Base-by-base conservation (phyloP, 805 yeast species). In the Tetrapisispora fleetii region DNA sequence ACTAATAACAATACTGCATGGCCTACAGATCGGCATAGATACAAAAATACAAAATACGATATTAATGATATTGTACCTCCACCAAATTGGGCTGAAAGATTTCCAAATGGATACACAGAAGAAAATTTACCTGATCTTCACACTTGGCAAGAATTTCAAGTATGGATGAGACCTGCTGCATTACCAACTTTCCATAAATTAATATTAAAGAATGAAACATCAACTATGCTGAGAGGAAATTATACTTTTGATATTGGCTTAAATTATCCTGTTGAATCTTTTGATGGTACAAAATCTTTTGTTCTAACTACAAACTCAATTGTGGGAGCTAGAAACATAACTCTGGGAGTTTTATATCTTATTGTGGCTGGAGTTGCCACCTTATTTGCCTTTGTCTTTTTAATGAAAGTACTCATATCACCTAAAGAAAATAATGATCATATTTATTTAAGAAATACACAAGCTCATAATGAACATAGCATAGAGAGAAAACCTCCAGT, bases 151-250 rank as follows among this genome's bases (percentile, higher is more conserved):
- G 81, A 79, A 50, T 75, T 85, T 51, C 90, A 85, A 59, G 83
- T 85, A 55, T 85, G 95, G 95, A 84, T 85, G 91, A 76, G 86
- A 53, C 89, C 97, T 1, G 96, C 98, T 0, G 97, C 95, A 0
- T 72, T 93, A 53, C 95, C 98, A 18, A 78, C 82, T 7, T 91
- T 93, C 60, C 79, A 83, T 73, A 91, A 93, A 63, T 68, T 88
- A 38, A 89, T 88, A 41, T 75, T 83, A 42, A 79, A 84, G 56
- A 89, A 86, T 65, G 83, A 79, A 50, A 70, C 77, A 2, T 70
- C 69, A 1, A 59, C 75, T 1, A 64, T 91, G 51, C 51, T 62
- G 1, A 69, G 76, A 14, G 98, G 98, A 2, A 76, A 78, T 16
- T 91, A 91, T 65, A 72, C 76, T 51, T 67, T 88, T 28, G 75